Evolutionary conservation across 306 rosid genomes (phyloP).

Genomic region (Prosopis cineraria): DNA sequence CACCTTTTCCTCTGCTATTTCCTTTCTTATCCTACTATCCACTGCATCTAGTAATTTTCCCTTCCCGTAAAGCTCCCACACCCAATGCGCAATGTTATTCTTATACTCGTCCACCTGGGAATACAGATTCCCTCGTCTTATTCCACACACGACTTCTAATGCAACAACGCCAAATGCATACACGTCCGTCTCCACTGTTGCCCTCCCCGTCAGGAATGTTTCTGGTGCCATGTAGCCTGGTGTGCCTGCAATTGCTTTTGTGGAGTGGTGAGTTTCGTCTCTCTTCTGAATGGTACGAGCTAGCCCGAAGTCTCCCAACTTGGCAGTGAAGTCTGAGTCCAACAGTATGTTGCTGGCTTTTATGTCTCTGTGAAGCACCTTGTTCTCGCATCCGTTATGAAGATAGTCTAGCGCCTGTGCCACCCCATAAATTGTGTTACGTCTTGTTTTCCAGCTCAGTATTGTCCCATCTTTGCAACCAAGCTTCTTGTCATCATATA

Average conservation of each 20-base stretch:
- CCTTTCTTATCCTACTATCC: conserved; percentile 45
- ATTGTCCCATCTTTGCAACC: conserved; percentile 9
- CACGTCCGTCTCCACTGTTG: conserved; percentile 74
- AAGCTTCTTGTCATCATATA: conserved; percentile 42
- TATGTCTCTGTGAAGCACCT: conserved; percentile 78
- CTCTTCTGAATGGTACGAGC: conserved; percentile 61
- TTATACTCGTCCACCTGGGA: conserved; percentile 44
- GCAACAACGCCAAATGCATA: conserved; percentile 77
- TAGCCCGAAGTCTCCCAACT: conserved; percentile 77
- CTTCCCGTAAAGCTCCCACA: conserved; percentile 62
- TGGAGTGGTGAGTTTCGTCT: conserved; percentile 68
- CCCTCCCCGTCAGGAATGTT: conserved; percentile 61
- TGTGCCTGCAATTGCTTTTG: conserved; percentile 78
- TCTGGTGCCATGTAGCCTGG: conserved; percentile 92
- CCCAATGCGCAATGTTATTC: conserved; percentile 63
- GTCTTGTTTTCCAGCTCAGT: conserved; percentile 61
- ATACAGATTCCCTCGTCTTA: conserved; percentile 50
- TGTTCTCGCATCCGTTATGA: conserved; percentile 67
- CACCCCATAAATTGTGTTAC: conserved; percentile 52
- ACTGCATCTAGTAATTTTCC: conserved; percentile 43
- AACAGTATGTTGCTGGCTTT: conserved; percentile 81
- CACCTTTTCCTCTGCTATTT: conserved; percentile 31
- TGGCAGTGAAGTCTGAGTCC: conserved; percentile 57
- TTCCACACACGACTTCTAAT: conserved; percentile 66
- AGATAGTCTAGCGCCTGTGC: conserved; percentile 80